phyloP scores from a whole-genome alignment of 768 basidiomycete genomes.

The Tylopilus rubrobrunneus region DNA sequence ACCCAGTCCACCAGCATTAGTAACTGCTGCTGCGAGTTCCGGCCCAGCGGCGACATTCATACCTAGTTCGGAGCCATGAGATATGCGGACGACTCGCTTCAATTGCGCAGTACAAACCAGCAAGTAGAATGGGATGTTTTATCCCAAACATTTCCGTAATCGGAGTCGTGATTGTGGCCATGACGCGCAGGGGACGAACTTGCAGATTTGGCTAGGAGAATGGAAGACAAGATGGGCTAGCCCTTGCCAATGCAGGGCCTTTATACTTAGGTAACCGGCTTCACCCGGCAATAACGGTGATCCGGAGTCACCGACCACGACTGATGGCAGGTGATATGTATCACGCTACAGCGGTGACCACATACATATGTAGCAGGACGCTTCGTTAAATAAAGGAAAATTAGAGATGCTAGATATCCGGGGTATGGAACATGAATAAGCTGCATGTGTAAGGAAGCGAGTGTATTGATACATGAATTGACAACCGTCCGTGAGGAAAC shows the following conservation, averaged over 20 bases:
- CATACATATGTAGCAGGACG: neutral
- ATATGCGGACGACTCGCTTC: conserved; percentile 35
- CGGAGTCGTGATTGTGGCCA: conserved; percentile 72
- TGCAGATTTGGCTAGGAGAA: neutral
- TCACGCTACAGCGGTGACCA: neutral
- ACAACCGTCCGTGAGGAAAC: conserved; percentile 21
- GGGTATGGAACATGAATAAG: conserved; percentile 27
- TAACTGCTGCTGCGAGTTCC: conserved; percentile 89
- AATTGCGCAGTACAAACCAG: conserved; percentile 41
- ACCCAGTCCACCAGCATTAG: conserved; percentile 90
- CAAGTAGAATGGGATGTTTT: conserved; percentile 83
- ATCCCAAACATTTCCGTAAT: conserved; percentile 86
- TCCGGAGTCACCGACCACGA: neutral
- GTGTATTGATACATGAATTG: conserved; percentile 33
- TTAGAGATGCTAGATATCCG: conserved; percentile 14
- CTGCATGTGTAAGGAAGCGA: conserved; percentile 17
- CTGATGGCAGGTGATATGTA: neutral
- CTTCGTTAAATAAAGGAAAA: neutral
- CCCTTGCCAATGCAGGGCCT: too few species aligned
- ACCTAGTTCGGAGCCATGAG: conserved; percentile 32
- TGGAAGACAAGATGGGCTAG: too few species aligned
- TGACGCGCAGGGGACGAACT: neutral
- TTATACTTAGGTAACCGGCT: too few species aligned
- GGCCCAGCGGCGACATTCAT: conserved; percentile 71
- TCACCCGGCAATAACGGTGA: neutral